A percentile compares a stretch with the other conserved stretches of the same genome.
Conservation (phyloP, 176 grass and related monocot species). For the Phragmites australis region DNA sequence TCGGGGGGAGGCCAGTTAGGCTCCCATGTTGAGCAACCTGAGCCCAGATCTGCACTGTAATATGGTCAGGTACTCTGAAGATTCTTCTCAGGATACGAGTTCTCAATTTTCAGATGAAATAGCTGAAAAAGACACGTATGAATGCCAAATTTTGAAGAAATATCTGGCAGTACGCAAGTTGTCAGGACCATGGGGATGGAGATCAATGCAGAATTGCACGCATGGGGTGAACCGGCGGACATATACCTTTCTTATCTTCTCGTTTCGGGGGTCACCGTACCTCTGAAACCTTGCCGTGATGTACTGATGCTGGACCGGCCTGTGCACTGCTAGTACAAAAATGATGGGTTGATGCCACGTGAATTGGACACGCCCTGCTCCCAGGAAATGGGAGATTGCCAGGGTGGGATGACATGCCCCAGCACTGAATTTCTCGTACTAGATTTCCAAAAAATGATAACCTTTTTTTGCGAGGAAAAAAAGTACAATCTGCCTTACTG, state of each 20-base stretch:
- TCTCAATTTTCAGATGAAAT: not conserved
- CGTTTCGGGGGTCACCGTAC: slow-evolving; percentile 29
- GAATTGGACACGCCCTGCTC: slow-evolving; percentile 22
- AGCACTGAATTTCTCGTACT: not conserved
- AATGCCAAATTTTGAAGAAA: not conserved
- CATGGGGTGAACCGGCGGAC: slow-evolving; percentile 42
- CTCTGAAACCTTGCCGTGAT: slow-evolving; percentile 22
- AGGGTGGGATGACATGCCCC: not conserved
- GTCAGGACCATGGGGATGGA: not conserved
- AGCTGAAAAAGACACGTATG: not conserved
- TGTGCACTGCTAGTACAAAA: not conserved
- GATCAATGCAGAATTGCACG: slow-evolving; percentile 9
- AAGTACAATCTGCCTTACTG: not conserved
- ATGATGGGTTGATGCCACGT: not conserved
- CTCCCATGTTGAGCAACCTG: slow-evolving; percentile 25
- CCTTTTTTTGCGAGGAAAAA: too few relatives aligned
- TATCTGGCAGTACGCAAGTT: not conserved
- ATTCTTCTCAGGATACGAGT: not conserved
- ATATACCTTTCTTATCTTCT: slow-evolving; percentile 32
- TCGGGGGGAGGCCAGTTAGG: slow-evolving; percentile 2
- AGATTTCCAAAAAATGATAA: not conserved
- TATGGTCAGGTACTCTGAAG: not conserved
- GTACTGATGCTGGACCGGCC: not conserved
- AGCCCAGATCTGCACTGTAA: slow-evolving; percentile 1
- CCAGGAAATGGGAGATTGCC: slow-evolving; percentile 33